phyloP scores from a whole-genome alignment of 2,329 filamentous ascomycete genomes.

The Pseudogymnoascus sp. region DNA sequence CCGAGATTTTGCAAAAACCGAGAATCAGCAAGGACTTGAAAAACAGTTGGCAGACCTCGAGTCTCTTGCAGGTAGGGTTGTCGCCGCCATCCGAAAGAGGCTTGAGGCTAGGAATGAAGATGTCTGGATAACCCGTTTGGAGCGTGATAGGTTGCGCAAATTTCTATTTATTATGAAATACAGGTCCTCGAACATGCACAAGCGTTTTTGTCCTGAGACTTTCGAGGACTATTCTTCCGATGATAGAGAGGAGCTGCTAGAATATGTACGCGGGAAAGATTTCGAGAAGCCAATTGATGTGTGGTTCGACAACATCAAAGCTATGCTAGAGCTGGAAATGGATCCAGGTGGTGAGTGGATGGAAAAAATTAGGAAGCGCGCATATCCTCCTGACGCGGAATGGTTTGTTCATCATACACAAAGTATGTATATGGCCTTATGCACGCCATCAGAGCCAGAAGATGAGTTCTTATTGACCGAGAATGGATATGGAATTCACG shows the following conservation, averaged over 20 bases:
- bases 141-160: conserved; percentile 36
- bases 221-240: conserved; percentile 29
- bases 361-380: conserved; percentile 20
- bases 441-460: conserved; percentile 21
- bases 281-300: conserved; percentile 29
- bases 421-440: conserved; percentile 27
- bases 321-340: conserved; percentile 29
- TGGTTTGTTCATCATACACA: conserved; percentile 27
- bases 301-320: conserved; percentile 30
- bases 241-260: conserved; percentile 23
- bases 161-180: conserved; percentile 43
- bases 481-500: conserved; percentile 28
- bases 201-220: conserved; percentile 32
- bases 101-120: conserved; percentile 19
- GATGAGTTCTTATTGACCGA: conserved; percentile 32
- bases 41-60: conserved; percentile 26
- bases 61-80: conserved; percentile 17
- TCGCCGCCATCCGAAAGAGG: conserved; percentile 20
- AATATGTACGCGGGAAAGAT: conserved; percentile 29
- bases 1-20: conserved; percentile 20
- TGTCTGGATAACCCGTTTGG: conserved; percentile 28
- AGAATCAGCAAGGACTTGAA: conserved; percentile 26
- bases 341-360: conserved; percentile 25
- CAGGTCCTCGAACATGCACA: conserved; percentile 31
- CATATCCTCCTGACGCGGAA: conserved; percentile 27